These are phyloP conservation scores for Thalassiosira tumida DNA, from an alignment of 352 stramenopile genomes.

Conservation along the genomic window DNA sequence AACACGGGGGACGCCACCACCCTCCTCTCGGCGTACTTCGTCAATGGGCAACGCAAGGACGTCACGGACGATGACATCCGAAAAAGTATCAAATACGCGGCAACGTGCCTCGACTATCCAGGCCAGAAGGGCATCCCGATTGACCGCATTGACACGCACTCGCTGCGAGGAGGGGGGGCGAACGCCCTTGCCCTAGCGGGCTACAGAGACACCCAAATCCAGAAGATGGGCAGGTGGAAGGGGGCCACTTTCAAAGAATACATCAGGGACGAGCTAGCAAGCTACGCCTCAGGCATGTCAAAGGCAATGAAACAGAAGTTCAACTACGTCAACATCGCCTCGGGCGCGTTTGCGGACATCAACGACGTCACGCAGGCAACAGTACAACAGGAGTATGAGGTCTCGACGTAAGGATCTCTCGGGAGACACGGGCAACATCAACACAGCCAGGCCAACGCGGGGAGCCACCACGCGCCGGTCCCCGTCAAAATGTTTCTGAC, in stretches of 20 bases:
- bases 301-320: constrained; percentile 31
- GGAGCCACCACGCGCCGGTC: too few species aligned
- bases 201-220: constrained; percentile 30
- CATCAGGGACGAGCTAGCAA: constrained; percentile 33
- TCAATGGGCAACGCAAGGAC: neutral
- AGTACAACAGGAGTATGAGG: too few species aligned
- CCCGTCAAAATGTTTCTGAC: too few species aligned
- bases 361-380: too few species aligned
- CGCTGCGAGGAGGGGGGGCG: constrained; percentile 8
- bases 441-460: too few species aligned
- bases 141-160: constrained; percentile 51
- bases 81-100: neutral
- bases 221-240: constrained; percentile 63
- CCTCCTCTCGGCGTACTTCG: constrained; percentile 2
- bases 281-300: constrained; percentile 62
- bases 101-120: constrained; percentile 30
- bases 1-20: neutral
- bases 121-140: constrained; percentile 41
- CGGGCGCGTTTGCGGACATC: neutral
- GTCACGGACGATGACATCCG: constrained; percentile 25
- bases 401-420: too few species aligned
- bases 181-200: constrained; percentile 12
- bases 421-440: too few species aligned
- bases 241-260: constrained; percentile 55
- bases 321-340: constrained; percentile 55